Conservation (phyloP, 2,329 filamentous ascomycete species). For the Orbilia blumenaviensis region DNA sequence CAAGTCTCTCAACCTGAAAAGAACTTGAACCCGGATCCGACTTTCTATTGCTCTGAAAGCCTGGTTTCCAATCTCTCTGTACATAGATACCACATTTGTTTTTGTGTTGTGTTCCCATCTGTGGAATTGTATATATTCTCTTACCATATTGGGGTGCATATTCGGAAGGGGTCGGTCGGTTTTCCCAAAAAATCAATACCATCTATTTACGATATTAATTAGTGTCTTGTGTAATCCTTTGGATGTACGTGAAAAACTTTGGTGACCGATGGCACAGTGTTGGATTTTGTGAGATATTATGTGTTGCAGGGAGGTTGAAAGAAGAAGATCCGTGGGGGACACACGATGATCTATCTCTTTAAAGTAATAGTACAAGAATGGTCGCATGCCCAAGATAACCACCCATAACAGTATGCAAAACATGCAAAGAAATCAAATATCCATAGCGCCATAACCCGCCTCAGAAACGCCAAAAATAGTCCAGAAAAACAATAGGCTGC, state of each 20-base stretch:
- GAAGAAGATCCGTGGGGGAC: too few species aligned
- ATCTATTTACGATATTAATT: background rate
- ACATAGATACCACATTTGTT: constrained; percentile 11
- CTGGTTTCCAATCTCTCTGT: background rate
- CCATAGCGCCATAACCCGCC: background rate
- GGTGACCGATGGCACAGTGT: background rate
- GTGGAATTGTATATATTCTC: constrained; percentile 1
- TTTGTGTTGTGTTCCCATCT: background rate
- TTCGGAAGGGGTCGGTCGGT: background rate
- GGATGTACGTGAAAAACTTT: too few species aligned
- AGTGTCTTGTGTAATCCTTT: too few species aligned
- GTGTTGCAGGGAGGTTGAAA: background rate
- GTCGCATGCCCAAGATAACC: background rate
- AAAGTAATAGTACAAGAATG: background rate
- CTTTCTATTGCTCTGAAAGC: constrained; percentile 4
- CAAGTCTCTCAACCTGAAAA: too few species aligned
- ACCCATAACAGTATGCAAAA: background rate
- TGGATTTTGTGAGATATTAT: background rate
- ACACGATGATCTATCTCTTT: too few species aligned
- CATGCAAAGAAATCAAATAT: background rate
- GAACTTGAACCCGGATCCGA: background rate
- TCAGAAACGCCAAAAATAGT: constrained; percentile 14
- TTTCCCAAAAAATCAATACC: too few species aligned
- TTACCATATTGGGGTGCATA: constrained; percentile 12
- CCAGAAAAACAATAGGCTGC: background rate